Evolutionary conservation across 164 flowering plant species (phyloP).

Genomic region (Vitis rotundifolia): DNA sequence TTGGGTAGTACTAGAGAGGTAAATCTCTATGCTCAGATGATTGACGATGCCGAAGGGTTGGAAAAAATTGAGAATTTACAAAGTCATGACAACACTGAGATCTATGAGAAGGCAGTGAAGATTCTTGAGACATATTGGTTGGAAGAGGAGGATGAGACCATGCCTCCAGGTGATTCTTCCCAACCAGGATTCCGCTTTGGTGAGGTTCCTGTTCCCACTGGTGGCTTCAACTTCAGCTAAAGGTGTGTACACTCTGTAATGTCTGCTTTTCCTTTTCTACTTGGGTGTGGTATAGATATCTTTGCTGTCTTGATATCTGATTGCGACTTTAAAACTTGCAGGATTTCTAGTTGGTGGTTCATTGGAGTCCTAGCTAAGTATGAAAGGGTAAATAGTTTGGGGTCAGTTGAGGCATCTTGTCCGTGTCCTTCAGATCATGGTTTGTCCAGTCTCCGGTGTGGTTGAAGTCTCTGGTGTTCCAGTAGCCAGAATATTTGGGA

Average conservation of each 20-base stretch:
- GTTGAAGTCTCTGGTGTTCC: background rate
- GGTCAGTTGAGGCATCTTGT: constrained; percentile 18
- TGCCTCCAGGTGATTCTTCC: constrained; percentile 39
- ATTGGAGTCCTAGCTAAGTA: background rate
- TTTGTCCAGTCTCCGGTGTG: constrained; percentile 2
- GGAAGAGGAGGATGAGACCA: constrained; percentile 46
- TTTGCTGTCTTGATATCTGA: background rate
- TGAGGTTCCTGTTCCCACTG: constrained; percentile 36
- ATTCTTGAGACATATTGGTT: constrained; percentile 49
- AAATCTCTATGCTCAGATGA: constrained; percentile 45
- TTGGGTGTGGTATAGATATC: background rate
- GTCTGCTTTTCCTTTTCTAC: background rate
- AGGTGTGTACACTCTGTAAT: constrained; percentile 11
- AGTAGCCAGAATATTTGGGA: background rate
- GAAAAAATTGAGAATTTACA: constrained; percentile 54
- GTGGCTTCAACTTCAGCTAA: constrained; percentile 49
- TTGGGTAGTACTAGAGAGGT: constrained; percentile 32
- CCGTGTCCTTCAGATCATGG: constrained; percentile 9
- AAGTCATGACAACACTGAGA: constrained; percentile 51
- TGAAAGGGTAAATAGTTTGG: constrained; percentile 14
- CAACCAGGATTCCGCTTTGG: constrained; percentile 36
- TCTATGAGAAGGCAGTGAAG: constrained; percentile 51
- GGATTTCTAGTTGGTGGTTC: constrained; percentile 10
- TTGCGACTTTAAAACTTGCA: constrained; percentile 2
- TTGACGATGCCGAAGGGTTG: constrained; percentile 55